Evolutionary conservation across 768 basidiomycete species (phyloP), one percentile per base, ranked within the genome.

Genomic region (Cyclocybe cylindracea): DNA sequence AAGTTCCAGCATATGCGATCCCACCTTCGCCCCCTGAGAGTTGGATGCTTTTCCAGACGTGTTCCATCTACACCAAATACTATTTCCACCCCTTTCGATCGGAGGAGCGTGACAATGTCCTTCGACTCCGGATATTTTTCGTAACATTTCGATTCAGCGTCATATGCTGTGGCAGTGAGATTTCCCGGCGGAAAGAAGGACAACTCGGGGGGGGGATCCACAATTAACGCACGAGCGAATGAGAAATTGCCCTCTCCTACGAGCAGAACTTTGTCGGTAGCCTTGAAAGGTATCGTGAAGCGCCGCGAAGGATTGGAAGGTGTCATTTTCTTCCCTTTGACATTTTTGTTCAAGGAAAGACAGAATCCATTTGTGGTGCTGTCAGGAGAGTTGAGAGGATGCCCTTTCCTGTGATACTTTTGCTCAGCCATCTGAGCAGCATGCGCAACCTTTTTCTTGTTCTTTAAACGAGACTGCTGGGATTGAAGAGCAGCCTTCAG

Each of bases 161-260:
- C 96, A 66, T 89, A 93, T 0, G 91, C 80, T 1, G 94, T 98
- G 5, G 94, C 91, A 1, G 87, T 82, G 43, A 98, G 66, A 57
- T 89, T 90, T n/a, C 61, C 66, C 0, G 85, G 74, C 0, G 84
- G 81, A 2, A 92, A 70, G 55, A 76, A 69, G 31, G 73, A 74
- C 39, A 90, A 63, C 6, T 70, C 64, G 2, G 77, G 74, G 0
- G 83, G 76, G 10, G 76, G 66, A 52, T 74, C 66, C 10, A 73
- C 59, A 24, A 91, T 68, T 11, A 98, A 77, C 11, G 94, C 85
- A 24, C 81, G 83, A 2, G 94, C 79, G 61, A 91, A 98, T 1
- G 95, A 96, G 63, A 98, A 98, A 67, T 98, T 92, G 9, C 93
- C 96, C 74, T 98, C 96, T 7, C 95, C 96, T 46, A 98, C 73